phyloP scores from a whole-genome alignment of 768 basidiomycete genomes.

The Tricholomella constricta region DNA sequence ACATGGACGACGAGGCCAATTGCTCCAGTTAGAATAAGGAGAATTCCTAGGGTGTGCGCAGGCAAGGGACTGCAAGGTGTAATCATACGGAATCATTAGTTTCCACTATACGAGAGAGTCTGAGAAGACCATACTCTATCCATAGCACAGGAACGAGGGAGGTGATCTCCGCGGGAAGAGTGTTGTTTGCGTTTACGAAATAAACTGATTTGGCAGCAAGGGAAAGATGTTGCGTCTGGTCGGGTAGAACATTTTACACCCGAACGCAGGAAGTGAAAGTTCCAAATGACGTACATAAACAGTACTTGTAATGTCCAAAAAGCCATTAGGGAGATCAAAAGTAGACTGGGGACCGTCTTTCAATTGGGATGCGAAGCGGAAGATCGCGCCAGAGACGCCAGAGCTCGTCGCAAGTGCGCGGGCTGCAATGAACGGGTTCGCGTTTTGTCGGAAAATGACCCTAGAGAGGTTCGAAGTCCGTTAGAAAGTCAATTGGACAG shows the following conservation, averaged over 20 bases:
- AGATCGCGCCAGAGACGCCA: conserved; percentile 65
- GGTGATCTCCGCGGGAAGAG: conserved; percentile 40
- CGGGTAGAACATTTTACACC: not conserved
- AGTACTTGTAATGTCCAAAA: conserved; percentile 49
- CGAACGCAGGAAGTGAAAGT: not conserved
- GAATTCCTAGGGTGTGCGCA: conserved; percentile 47
- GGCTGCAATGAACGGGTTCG: conserved; percentile 50
- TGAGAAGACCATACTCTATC: conserved; percentile 51
- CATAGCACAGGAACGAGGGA: conserved; percentile 50
- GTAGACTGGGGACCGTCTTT: conserved; percentile 42
- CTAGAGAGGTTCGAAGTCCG: conserved; percentile 24
- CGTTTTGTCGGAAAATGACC: conserved; percentile 41
- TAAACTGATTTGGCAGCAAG: conserved; percentile 60
- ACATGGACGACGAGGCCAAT: conserved; percentile 50
- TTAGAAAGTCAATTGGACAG: not conserved
- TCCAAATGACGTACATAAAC: conserved; percentile 49
- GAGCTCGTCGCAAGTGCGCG: conserved; percentile 50
- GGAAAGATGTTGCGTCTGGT: conserved; percentile 57
- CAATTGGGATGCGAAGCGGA: conserved; percentile 47
- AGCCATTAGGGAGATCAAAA: conserved; percentile 52
- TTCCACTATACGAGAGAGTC: not conserved
- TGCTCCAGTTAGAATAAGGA: conserved; percentile 51
- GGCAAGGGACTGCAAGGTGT: conserved; percentile 47
- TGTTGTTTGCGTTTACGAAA: conserved; percentile 45
- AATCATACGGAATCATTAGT: not conserved